phyloP scores from a whole-genome alignment of 352 stramenopile genomes.

The Thalassiosira mediterranea region DNA sequence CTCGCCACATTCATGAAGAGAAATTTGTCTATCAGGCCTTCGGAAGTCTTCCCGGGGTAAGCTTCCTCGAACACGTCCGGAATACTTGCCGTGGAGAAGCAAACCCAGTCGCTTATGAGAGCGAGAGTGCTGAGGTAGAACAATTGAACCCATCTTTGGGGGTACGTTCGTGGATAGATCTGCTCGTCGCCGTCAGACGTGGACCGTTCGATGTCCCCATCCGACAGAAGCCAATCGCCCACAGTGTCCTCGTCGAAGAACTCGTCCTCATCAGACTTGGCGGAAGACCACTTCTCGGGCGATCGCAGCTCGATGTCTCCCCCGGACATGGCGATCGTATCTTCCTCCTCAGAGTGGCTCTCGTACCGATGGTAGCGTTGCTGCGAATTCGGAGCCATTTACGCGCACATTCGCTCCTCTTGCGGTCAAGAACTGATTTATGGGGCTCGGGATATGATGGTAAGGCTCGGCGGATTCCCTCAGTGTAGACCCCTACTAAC shows the following conservation, averaged over 20 bases:
- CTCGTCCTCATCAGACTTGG: neutral
- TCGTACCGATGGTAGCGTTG: neutral
- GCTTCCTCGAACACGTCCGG: conserved; percentile 57
- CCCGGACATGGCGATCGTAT: neutral
- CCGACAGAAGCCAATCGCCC: neutral
- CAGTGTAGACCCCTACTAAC: too few relatives aligned
- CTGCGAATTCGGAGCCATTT: neutral
- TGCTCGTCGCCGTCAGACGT: neutral
- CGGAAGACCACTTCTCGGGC: neutral
- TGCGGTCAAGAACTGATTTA: too few relatives aligned
- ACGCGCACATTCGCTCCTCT: too few relatives aligned
- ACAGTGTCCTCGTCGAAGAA: neutral
- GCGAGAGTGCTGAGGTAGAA: conserved; percentile 77
- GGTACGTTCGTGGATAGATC: conserved; percentile 54
- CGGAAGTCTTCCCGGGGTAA: conserved; percentile 64
- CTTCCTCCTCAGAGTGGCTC: neutral
- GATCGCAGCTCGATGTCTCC: conserved; percentile 5
- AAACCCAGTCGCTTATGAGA: conserved; percentile 82
- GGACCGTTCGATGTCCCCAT: too few relatives aligned
- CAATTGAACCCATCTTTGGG: conserved; percentile 78
- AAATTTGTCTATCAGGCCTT: conserved; percentile 82
- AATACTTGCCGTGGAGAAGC: conserved; percentile 74
- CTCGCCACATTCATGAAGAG: conserved; percentile 81
- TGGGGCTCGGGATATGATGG: too few relatives aligned
- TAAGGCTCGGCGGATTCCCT: too few relatives aligned